Evolutionary conservation across 2,329 filamentous ascomycete genomes (phyloP), one percentile per base, ranked within the genome.

Genomic region (Allantophomopsis cytisporea): DNA sequence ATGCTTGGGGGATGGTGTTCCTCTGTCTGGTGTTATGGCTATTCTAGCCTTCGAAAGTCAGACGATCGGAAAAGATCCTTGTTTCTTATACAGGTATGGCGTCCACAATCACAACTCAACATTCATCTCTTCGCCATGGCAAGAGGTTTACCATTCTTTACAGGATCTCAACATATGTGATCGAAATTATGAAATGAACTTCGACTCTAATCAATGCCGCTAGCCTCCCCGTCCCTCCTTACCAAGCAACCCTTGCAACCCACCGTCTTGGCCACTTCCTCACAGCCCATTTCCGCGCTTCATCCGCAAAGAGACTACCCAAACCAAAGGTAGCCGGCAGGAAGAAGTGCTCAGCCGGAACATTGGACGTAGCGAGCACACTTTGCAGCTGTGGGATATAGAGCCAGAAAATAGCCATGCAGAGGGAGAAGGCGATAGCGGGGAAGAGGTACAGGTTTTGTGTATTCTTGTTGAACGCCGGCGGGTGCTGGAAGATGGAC

Each of bases 331-430:
- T 69, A 54, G 82, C 76, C 0, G 83, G 83, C 37, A 89, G 53
- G 55, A 89, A 87, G 72, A 79, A 89, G 52, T 87, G 66, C 56
- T 82, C 81, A 0, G 76, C 73, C 0, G 82, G 80, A 0, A 88
- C 75, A 0, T 60, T 53, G 0, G 72, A 67, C 0, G 80, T 86
- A 14, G 59, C 68, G 2, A 86, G 60, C 1, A 73, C 65, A 1
- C 55, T 52, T 54, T 84, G 78, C 21, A 88, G 62, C 3, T 66
- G 62, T 0, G 79, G 78, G 2, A 82, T 71, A 51, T 88, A 86
- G 12, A 73, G 53, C 72, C 73, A 81, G 45, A 88, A 70, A 39
- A 87, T 70, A 6, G 76, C 77, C 59, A 88, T 79, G 15, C 66
- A 62, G 7, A 88, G 58, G 0, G 80, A 68, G 51, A 87, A 85